Evolutionary conservation across 2,329 filamentous ascomycete species (phyloP), one percentile per base, ranked within the genome.

Genomic region (Colletotrichum chlorophyti): DNA sequence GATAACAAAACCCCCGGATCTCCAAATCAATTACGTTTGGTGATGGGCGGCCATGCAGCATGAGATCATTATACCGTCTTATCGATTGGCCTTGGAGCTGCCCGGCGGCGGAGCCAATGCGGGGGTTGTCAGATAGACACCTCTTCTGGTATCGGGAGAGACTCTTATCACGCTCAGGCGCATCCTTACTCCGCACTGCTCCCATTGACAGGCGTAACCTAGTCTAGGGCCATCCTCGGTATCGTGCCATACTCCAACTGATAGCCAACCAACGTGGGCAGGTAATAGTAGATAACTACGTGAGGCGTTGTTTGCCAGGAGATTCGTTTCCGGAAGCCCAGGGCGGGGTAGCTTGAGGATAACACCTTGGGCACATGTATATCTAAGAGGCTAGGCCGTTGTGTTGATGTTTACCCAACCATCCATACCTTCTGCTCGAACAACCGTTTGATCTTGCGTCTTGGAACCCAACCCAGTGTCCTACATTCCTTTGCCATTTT

Each of bases 21-120:
- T 29, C 24, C 32, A 24, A 47, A 51, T 47, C 43, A 47, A 61
- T 63, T 61, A 63, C 60, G 60, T 58, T 63, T 63, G 35, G 17
- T 38, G 60, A 46, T 50, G 47, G 49, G 41, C 37, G 34, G 34
- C 12, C 52, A 61, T 63, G 58, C 58, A 21, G 27, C 45, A 52
- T 59, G 59, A 60, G 45, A 48, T 59, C 61, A 63, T 49, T 27
- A 35, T 23, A 24, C n/a, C 14, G 37, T 42, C 59, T 63, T 61
- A 63, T 53, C 59, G 50, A 49, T 62, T 55, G 58, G 38, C 19
- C 41, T 46, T 45, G 41, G n/a, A 40, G 49, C n/a, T 27, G 49
- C 34, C 43, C 55, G 55, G 38, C 43, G 55, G 42, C 45, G 49
- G 42, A 54, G 21, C 54, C 29, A 42, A 49, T 45, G 60, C 49